phyloP scores from a whole-genome alignment of 345 rosid genomes.

The Raphanus sativus region DNA sequence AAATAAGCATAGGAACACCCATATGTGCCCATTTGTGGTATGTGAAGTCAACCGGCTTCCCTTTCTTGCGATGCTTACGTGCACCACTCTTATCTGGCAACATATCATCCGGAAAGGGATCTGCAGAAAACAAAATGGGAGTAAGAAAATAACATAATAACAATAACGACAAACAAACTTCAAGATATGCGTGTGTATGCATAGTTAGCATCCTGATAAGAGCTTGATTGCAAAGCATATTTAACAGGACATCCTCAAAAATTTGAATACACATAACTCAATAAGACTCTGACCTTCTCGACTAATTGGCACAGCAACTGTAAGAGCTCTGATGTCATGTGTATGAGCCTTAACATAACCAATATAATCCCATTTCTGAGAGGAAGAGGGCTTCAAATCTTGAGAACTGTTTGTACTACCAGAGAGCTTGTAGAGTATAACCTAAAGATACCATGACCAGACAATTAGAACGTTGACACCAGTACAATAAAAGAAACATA shows the following conservation, averaged over 20 bases:
- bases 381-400: conserved; percentile 43
- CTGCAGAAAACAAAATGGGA: conserved; percentile 43
- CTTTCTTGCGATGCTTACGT: conserved; percentile 43
- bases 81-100: conserved; percentile 27
- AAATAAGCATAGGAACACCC: conserved; percentile 95
- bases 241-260: too few species aligned
- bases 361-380: conserved; percentile 82
- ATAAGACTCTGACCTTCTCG: conserved; percentile 56
- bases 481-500: neutral
- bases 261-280: too few species aligned
- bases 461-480: conserved; percentile 7
- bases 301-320: conserved; percentile 76
- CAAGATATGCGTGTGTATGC: neutral
- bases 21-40: conserved; percentile 79
- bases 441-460: conserved; percentile 42
- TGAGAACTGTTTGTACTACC: conserved; percentile 40
- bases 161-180: neutral
- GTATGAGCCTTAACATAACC: conserved; percentile 89
- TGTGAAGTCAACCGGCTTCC: conserved; percentile 64
- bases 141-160: conserved; percentile 4
- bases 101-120: conserved; percentile 40
- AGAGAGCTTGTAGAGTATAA: conserved; percentile 76
- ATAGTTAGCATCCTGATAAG: too few species aligned
- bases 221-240: too few species aligned
- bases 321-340: conserved; percentile 87